Base-by-base conservation (phyloP, 2,329 filamentous ascomycete species). In the Aspergillus uvarum region DNA sequence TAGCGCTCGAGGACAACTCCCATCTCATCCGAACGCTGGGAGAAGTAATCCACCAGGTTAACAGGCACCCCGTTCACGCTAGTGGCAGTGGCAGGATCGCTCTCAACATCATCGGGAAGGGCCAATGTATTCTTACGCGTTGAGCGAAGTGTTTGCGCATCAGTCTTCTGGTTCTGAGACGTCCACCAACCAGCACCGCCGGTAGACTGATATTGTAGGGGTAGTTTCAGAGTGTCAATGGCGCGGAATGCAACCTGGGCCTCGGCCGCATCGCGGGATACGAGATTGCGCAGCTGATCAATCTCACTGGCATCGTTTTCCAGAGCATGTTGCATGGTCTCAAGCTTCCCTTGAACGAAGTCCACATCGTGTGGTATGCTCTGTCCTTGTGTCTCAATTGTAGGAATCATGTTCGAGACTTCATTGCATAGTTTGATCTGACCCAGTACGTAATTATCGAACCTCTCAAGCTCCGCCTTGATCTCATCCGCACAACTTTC, bases 401-500 rank as follows among this genome's bases (percentile, higher is more conserved):
- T 78, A 2, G 85, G 85, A 42, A 90, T 79, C 56, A 90, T 85
- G 63, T 90, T 87, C 59, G 94, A 88, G 66, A 96, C 86, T 67
- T 89, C 86, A 71, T 91, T 89, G 75, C 89, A 88, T 60, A 80
- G 75, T 60, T 84, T 83, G 70, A 96, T 92, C 72, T 95, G 92
- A 56, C 84, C 83, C 68, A 91, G 86, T 67, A 99, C 94, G 65
- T 89, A 86, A 59, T 85, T 85, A 76, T 99, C 94, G 64, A 96
- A 86, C 10, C 82, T 78, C 63, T 91, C 86, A 63, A 99, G 90
- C 66, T 91, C 80, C 63, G 87, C 85, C 71, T 96, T 92, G 16
- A 96, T 81, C 31, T 91, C 87, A 66, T 94, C 89, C 61, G 90
- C 87, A 29, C 96, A 87, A 75, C 96, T 94, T 72, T 92, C 91